Evolutionary conservation across 1,139 yeast species (phyloP), one percentile per base, ranked within the genome.

Genomic region (Protomyces inouyei): DNA sequence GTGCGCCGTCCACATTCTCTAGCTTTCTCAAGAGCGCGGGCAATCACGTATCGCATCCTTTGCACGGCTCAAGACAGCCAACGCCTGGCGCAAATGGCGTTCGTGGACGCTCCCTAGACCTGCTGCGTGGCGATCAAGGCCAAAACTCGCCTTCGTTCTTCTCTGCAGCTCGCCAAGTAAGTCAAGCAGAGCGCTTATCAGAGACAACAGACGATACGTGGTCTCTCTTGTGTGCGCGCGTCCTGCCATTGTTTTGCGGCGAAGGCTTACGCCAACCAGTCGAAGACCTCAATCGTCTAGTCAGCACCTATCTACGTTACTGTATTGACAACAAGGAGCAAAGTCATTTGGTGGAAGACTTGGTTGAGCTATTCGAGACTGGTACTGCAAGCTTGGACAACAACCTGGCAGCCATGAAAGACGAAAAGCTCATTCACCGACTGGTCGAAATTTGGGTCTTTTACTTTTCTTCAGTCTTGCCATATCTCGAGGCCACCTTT

Each of bases 401-500:
- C 56, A 65, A 65, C 8, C 56, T 68, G 40, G 61, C 66, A 18
- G 53, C 64, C 5, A 66, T 55, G 25, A 43, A 66, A 21, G 71
- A 71, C 36, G 68, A 60, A 18, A 70, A 69, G 36, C 67, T 76
- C 35, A 64, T 77, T 21, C 71, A 69, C 3, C 70, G 73, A 16
- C 69, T 77, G 2, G 76, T 74, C n/a, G 74, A 74, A 9, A 67
- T 74, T 0, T 86, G 92, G 92, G 79, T 78, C 37, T 75, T 76
- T 46, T 86, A 85, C 71, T 82, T 82, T 67, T 75, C 78, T 12
- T 78, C 80, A 52, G 79, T 84, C 0, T 76, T 83, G 61, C 85
- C 84, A 61, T 84, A 85, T 70, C 75, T 85, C 48, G 81, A 83
- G 64, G 86, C 87, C 0, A 80, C 84, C 0, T 80, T 86, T 65